Evolutionary conservation across 2,329 filamentous ascomycete genomes (phyloP).

Genomic region (Ascosphaera apis): DNA sequence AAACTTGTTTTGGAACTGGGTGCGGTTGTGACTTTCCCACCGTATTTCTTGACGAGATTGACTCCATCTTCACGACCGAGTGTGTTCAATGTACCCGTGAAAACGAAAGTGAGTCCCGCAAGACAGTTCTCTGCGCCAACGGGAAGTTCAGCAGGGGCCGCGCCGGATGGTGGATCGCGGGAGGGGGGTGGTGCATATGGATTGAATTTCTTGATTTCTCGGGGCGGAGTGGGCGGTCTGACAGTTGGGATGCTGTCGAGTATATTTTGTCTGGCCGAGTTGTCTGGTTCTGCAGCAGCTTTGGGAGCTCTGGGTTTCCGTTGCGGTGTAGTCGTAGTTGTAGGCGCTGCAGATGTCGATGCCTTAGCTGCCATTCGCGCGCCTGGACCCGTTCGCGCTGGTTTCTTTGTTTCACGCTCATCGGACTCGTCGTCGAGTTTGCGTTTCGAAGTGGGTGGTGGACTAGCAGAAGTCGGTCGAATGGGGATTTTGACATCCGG

Average conservation of each 20-base stretch:
- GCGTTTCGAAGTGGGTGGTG: slow-evolving; percentile 22
- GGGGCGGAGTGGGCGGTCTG: slow-evolving; percentile 60
- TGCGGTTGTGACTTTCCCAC: slow-evolving; percentile 64
- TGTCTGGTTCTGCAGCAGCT: slow-evolving; percentile 36
- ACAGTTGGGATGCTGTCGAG: slow-evolving; percentile 71
- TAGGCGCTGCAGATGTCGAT: slow-evolving; percentile 1
- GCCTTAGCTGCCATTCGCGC: too few relatives aligned
- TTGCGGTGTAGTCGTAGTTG: slow-evolving; percentile 7
- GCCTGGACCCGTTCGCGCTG: slow-evolving; percentile 36
- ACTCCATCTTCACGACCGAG: slow-evolving; percentile 70
- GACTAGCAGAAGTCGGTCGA: slow-evolving; percentile 8
- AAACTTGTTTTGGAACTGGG: slow-evolving; percentile 89
- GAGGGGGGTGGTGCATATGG: slow-evolving; percentile 36
- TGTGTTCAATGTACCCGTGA: slow-evolving; percentile 65
- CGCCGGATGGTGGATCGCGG: slow-evolving; percentile 37
- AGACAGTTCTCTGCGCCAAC: slow-evolving; percentile 74
- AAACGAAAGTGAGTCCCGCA: slow-evolving; percentile 75
- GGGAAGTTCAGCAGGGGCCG: slow-evolving; percentile 50
- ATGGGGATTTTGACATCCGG: slow-evolving; percentile 14
- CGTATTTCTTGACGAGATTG: slow-evolving; percentile 73
- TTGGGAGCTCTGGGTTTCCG: slow-evolving; percentile 15
- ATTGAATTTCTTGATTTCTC: slow-evolving; percentile 51
- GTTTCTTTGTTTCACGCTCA: slow-evolving; percentile 27
- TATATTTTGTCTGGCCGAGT: slow-evolving; percentile 55
- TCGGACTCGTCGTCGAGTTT: slow-evolving; percentile 33